Percentiles rank a stretch among this genome's conserved stretches.
phyloP scores from a whole-genome alignment of 345 rosid species.

The Xanthoceras sorbifolium region DNA sequence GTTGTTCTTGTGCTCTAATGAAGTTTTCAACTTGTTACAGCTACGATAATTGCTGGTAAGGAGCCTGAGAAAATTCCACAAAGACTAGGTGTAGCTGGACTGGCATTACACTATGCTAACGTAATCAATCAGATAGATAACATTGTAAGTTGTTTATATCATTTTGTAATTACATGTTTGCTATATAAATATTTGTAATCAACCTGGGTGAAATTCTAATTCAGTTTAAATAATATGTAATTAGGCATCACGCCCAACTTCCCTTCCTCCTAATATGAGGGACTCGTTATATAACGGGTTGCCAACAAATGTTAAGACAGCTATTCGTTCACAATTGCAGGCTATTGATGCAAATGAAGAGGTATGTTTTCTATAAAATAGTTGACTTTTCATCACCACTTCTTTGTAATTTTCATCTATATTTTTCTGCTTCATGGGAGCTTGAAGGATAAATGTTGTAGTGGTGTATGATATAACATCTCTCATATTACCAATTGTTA shows the following conservation, averaged over 20 bases:
- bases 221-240: slow-evolving; percentile 4
- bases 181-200: background rate
- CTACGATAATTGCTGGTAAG: slow-evolving; percentile 21
- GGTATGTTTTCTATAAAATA: slow-evolving; percentile 37
- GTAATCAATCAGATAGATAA: slow-evolving; percentile 81
- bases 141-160: slow-evolving; percentile 52
- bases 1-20: slow-evolving; percentile 2
- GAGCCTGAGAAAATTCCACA: slow-evolving; percentile 34
- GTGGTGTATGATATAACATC: background rate
- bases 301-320: slow-evolving; percentile 61
- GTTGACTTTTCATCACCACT: background rate
- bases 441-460: background rate
- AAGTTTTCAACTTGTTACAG: slow-evolving; percentile 29
- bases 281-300: slow-evolving; percentile 66
- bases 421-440: background rate
- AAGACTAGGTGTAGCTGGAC: slow-evolving; percentile 78
- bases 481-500: background rate
- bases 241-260: slow-evolving; percentile 75
- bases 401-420: background rate
- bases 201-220: background rate
- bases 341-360: slow-evolving; percentile 54
- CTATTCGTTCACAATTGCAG: slow-evolving; percentile 62
- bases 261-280: slow-evolving; percentile 70
- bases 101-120: slow-evolving; percentile 92
- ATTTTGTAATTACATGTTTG: background rate